Base-by-base conservation (phyloP, 2,329 filamentous ascomycete genomes). In the Elsinoe necatrix region DNA sequence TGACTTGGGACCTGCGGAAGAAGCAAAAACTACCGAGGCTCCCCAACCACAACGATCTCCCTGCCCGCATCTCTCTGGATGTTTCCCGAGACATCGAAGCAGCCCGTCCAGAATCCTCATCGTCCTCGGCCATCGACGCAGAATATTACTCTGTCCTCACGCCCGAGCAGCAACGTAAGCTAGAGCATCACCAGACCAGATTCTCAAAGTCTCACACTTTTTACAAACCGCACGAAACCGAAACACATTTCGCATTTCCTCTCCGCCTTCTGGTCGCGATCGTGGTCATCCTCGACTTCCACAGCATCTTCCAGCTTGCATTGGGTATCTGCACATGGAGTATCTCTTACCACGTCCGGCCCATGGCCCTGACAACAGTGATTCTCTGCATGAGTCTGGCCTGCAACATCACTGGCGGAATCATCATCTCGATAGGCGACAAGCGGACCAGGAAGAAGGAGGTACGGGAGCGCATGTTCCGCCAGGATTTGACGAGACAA, bases 191-290 rank as follows among this genome's bases (percentile, higher is more conserved):
- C 65, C 86, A 91, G 66, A 79, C 77, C 62, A 92, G 91, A 65
- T 86, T 93, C 65, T 79, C 85, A 66, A 89, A 86, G 63, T 89
- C 85, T 0, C 89, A 95, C 68, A 90, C 86, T 4, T 95, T 92
- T 70, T 95, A 95, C 76, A 91, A 91, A 65, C 88, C 89, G 0
- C 86, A 95, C 69, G 89, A 95, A 70, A 95, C 89, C 0, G 77
- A 82, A 31, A 95, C 89, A 0, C 89, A 95, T 67, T 78, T 83
- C 66, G 85, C 89, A 0, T 95, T 95, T 60, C 87, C 89, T 0
- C 74, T 91, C 1, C 78, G 80, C 29, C 76, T 89, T 4, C 81
- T 95, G 29, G 78, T 93, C 35, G 83, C 86, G 57, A 84, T 92
- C 58, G 85, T 92, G n/a, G 76, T 88, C 5, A 74, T 95, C 1